Conservation (phyloP, 139 green algal species). For the Coccomyxa sp. region DNA sequence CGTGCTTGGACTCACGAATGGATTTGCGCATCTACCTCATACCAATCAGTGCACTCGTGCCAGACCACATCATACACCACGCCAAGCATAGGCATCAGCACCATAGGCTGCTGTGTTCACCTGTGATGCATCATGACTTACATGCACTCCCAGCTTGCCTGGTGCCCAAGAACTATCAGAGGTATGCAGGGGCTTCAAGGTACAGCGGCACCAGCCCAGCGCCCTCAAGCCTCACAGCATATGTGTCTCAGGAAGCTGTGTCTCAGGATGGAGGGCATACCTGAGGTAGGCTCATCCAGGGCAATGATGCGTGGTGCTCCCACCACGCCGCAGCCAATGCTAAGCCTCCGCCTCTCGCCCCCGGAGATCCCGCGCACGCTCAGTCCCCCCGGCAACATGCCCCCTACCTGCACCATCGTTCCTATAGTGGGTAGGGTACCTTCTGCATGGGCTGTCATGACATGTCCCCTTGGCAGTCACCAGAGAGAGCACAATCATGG, state of each 20-base stretch:
- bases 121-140: too few relatives aligned
- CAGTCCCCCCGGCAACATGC: not conserved
- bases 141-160: not conserved
- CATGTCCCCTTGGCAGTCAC: not conserved
- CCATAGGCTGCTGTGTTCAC: too few relatives aligned
- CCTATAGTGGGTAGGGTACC: not conserved
- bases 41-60: too few relatives aligned
- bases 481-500: not conserved
- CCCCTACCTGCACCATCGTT: constrained; percentile 4
- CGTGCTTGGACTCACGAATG: too few relatives aligned
- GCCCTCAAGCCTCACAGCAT: not conserved
- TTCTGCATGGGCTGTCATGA: not conserved
- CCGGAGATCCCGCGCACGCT: constrained; percentile 18
- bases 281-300: constrained; percentile 45
- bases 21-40: too few relatives aligned
- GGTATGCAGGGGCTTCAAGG: not conserved
- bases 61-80: too few relatives aligned
- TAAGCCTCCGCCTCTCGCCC: constrained; percentile 45
- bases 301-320: constrained; percentile 39
- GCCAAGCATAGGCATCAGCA: too few relatives aligned
- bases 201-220: not conserved
- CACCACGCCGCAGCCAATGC: constrained; percentile 38
- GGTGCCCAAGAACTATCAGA: not conserved
- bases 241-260: not conserved
- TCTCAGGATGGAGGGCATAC: not conserved